A percentile compares a stretch with the other conserved stretches of the same genome.
These are phyloP conservation scores for Curvularia spicifera DNA, from an alignment of 2,329 filamentous ascomycete species.

Conservation along the genomic window DNA sequence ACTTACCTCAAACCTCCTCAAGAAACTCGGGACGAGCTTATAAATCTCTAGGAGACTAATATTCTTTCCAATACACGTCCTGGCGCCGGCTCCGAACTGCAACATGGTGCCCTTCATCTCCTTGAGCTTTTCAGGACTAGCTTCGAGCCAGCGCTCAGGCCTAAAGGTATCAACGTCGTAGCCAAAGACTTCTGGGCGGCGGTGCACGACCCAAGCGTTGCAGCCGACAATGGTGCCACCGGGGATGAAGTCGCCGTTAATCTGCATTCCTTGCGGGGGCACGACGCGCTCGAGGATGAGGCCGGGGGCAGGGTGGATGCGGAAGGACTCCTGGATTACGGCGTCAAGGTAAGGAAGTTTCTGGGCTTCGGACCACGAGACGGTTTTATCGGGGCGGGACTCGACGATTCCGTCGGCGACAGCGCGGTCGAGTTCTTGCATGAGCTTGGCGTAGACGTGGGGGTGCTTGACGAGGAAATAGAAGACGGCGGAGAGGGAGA, in stretches of 20 bases:
- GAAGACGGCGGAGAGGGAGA: slow-evolving; percentile 73
- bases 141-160: slow-evolving; percentile 71
- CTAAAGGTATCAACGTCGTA: slow-evolving; percentile 68
- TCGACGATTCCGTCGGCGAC: slow-evolving; percentile 58
- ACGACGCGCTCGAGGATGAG: slow-evolving; percentile 76
- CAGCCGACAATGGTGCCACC: slow-evolving; percentile 77
- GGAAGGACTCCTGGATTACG: slow-evolving; percentile 78
- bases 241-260: slow-evolving; percentile 66
- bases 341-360: slow-evolving; percentile 78
- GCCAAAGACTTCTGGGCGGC: slow-evolving; percentile 71
- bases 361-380: slow-evolving; percentile 73
- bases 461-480: slow-evolving; percentile 75
- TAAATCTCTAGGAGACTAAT: slow-evolving; percentile 59
- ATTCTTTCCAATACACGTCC: slow-evolving; percentile 70
- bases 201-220: slow-evolving; percentile 77
- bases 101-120: slow-evolving; percentile 74
- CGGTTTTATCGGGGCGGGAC: slow-evolving; percentile 59
- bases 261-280: slow-evolving; percentile 67
- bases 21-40: slow-evolving; percentile 61
- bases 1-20: slow-evolving; percentile 65
- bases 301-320: slow-evolving; percentile 75
- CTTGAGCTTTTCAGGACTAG: slow-evolving; percentile 62
- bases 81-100: slow-evolving; percentile 73
- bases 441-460: slow-evolving; percentile 60
- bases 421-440: slow-evolving; percentile 67